Evolutionary conservation across 176 grass and related monocot genomes (phyloP).

Genomic region (Dactylis glomerata): DNA sequence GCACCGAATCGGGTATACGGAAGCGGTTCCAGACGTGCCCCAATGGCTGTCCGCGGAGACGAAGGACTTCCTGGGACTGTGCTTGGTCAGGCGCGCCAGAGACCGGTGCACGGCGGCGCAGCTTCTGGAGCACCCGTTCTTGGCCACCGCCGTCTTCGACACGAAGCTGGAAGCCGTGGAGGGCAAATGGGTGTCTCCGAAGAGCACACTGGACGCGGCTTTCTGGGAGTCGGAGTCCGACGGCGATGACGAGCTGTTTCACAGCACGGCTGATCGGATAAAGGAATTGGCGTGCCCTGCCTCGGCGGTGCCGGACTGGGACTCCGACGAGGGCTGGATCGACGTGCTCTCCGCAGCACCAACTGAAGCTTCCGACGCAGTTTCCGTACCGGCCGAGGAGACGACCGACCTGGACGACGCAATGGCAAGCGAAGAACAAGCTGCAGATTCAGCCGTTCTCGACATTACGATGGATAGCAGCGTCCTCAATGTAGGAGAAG

Average conservation of each 20-base stretch:
- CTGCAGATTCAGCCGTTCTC: neutral
- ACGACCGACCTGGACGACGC: neutral
- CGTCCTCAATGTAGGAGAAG: neutral
- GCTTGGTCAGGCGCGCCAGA: neutral
- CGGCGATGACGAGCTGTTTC: neutral
- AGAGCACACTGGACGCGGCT: neutral
- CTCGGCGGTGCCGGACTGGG: neutral
- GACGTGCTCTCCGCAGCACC: neutral
- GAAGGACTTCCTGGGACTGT: neutral
- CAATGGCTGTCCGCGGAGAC: conserved; percentile 53
- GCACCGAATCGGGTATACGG: conserved; percentile 57
- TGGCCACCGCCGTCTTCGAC: neutral
- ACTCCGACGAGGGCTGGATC: neutral
- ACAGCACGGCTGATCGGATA: neutral
- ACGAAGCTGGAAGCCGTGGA: neutral
- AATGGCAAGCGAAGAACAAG: neutral
- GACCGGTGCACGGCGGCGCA: conserved; percentile 53
- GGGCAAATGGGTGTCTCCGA: neutral
- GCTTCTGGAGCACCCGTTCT: conserved; percentile 60
- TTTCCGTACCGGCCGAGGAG: neutral
- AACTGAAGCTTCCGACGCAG: neutral
- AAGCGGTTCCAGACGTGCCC: conserved; percentile 41
- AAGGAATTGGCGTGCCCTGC: neutral
- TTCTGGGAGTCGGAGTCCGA: neutral
- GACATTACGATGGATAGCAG: neutral